Evolutionary conservation across 805 yeast species (phyloP).

Genomic region (Candida tibetensis): DNA sequence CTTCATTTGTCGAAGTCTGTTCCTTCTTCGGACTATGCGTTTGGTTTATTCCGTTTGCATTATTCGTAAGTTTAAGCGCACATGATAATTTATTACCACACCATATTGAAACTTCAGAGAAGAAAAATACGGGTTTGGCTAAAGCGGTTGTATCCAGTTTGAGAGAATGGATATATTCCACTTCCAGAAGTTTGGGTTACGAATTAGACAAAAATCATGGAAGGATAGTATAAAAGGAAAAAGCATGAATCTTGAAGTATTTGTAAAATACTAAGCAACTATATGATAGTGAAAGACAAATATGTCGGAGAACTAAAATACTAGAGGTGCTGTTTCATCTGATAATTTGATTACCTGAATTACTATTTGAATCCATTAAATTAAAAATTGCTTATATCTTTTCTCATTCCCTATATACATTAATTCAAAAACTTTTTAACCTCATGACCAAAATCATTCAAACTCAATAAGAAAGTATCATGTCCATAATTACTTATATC

Average conservation of each 20-base stretch:
- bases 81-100: conserved; percentile 84
- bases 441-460: conserved; percentile 77
- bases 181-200: conserved; percentile 59
- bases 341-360: too few species aligned
- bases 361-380: too few species aligned
- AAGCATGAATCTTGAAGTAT: not conserved
- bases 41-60: conserved; percentile 91
- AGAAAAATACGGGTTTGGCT: conserved; percentile 55
- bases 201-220: conserved; percentile 54
- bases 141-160: conserved; percentile 58
- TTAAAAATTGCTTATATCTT: not conserved
- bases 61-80: conserved; percentile 89
- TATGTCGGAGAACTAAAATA: too few species aligned
- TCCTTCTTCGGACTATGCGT: conserved; percentile 91
- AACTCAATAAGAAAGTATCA: conserved; percentile 80
- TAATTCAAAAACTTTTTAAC: conserved; percentile 58
- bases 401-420: not conserved
- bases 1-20: conserved; percentile 86
- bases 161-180: conserved; percentile 45
- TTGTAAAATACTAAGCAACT: too few species aligned
- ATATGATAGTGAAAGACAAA: too few species aligned
- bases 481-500: conserved; percentile 85
- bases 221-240: conserved; percentile 34
- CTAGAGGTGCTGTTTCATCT: too few species aligned
- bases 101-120: conserved; percentile 27